Conservation (phyloP, 805 yeast genomes). For the Alloascoidea hylecoeti region DNA sequence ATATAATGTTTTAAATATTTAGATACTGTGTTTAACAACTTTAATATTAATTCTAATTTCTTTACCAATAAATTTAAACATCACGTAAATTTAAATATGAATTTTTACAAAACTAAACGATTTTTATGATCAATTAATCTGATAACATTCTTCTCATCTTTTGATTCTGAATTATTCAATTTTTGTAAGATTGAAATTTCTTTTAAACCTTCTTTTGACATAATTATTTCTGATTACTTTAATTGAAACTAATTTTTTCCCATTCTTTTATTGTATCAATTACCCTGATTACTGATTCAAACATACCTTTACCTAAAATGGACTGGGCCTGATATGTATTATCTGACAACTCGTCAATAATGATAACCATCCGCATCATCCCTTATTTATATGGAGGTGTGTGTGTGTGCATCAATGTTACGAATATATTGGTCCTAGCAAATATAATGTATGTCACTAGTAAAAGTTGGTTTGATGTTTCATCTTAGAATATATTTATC, state of each 20-base stretch:
- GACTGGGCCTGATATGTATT: conserved; percentile 14
- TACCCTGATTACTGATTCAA: conserved; percentile 18
- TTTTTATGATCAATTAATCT: conserved; percentile 66
- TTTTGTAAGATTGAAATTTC: conserved; percentile 70
- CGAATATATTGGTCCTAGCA: too few relatives aligned
- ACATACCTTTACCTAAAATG: conserved; percentile 18
- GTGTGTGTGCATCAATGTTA: too few relatives aligned
- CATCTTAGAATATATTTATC: too few relatives aligned
- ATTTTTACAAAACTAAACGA: conserved; percentile 73
- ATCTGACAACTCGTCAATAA: conserved; percentile 18
- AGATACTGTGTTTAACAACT: conserved; percentile 55
- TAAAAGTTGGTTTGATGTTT: too few relatives aligned
- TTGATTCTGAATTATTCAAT: conserved; percentile 44
- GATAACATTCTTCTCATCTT: conserved; percentile 48
- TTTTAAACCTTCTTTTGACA: conserved; percentile 52
- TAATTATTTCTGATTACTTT: conserved; percentile 54
- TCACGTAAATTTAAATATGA: conserved; percentile 73
- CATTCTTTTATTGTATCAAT: conserved; percentile 9
- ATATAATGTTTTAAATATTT: conserved; percentile 55
- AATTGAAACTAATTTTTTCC: conserved; percentile 26
- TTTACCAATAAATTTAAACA: conserved; percentile 60
- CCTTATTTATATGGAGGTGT: too few relatives aligned
- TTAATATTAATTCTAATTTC: conserved; percentile 68
- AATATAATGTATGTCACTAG: too few relatives aligned
- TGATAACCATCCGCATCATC: conserved; percentile 21